Percentiles rank a stretch among this genome's conserved stretches.
phyloP scores from a whole-genome alignment of 305 asterid species.

The Stenogyne calaminthoides region DNA sequence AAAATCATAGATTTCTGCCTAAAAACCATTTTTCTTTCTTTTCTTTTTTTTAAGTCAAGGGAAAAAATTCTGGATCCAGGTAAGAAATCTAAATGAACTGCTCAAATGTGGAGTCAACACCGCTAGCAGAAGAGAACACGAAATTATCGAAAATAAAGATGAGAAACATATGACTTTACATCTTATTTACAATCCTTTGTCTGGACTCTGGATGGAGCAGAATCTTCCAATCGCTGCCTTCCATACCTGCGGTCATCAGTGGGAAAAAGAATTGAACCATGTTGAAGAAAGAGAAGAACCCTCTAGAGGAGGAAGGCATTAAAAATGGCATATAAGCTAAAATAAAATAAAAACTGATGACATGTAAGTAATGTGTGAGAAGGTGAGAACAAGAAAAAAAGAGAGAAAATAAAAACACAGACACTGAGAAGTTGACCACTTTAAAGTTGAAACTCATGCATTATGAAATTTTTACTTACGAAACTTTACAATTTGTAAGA shows the following conservation, averaged over 20 bases:
- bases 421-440: background rate
- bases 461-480: background rate
- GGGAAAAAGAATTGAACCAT: slow-evolving; percentile 25
- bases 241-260: slow-evolving; percentile 51
- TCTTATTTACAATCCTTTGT: slow-evolving; percentile 67
- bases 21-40: background rate
- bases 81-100: slow-evolving; percentile 10
- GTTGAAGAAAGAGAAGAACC: background rate
- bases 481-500: background rate
- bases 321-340: slow-evolving; percentile 23
- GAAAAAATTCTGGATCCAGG: background rate
- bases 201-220: slow-evolving; percentile 55
- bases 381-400: background rate
- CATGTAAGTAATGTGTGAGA: background rate
- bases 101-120: slow-evolving; percentile 1
- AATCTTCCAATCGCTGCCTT: slow-evolving; percentile 70
- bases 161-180: slow-evolving; percentile 42
- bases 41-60: background rate
- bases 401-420: slow-evolving; percentile 21
- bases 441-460: background rate
- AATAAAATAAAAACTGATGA: background rate
- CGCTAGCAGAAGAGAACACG: background rate
- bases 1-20: background rate
- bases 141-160: background rate
- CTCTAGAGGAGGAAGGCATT: slow-evolving; percentile 10